phyloP scores from a whole-genome alignment of 2,329 filamentous ascomycete genomes.

The Colletotrichum sp. region DNA sequence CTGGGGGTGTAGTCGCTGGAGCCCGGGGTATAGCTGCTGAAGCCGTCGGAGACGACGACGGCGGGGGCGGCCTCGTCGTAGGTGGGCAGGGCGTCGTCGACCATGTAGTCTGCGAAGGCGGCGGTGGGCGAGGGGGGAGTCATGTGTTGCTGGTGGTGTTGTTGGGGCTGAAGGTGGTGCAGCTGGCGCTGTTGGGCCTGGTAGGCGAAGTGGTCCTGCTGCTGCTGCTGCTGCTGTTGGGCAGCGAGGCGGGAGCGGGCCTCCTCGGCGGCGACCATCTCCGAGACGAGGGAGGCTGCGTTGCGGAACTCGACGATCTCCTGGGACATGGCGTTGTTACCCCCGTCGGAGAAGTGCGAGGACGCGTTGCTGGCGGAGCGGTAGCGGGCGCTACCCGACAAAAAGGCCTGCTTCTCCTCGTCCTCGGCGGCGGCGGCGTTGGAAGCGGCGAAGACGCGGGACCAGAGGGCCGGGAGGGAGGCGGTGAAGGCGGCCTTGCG shows the following conservation, averaged over 20 bases:
- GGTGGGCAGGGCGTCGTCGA: conserved; percentile 44
- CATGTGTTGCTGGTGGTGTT: conserved; percentile 16
- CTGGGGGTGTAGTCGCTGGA: conserved; percentile 29
- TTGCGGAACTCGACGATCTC: conserved; percentile 54
- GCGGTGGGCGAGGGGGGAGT: conserved; percentile 31
- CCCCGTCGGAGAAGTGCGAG: conserved; percentile 7
- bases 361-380: neutral
- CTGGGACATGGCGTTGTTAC: conserved; percentile 45
- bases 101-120: conserved; percentile 30
- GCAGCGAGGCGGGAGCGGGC: conserved; percentile 24
- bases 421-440: conserved; percentile 30
- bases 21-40: conserved; percentile 42
- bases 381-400: conserved; percentile 24
- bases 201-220: conserved; percentile 21
- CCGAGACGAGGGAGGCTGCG: conserved; percentile 50
- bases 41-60: conserved; percentile 47
- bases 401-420: conserved; percentile 43
- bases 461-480: conserved; percentile 27
- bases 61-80: conserved; percentile 42
- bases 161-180: neutral
- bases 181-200: conserved; percentile 16
- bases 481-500: conserved; percentile 26
- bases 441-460: conserved; percentile 34
- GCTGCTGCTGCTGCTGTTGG: neutral
- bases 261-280: conserved; percentile 51